Evolutionary conservation across 2,329 filamentous ascomycete species (phyloP).

Genomic region (Aspergillus novofumigatus): DNA sequence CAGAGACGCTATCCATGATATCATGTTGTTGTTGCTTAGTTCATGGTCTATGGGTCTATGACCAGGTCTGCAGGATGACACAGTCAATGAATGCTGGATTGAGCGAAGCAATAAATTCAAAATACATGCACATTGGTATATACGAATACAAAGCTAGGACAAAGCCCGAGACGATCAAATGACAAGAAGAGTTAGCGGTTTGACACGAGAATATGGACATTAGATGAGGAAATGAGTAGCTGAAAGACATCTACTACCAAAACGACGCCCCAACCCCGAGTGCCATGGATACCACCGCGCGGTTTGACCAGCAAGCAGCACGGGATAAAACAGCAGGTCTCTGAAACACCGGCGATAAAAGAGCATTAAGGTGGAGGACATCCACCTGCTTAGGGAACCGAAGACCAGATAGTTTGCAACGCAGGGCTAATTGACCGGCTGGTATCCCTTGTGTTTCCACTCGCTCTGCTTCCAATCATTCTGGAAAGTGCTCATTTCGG

Average conservation of each 20-base stretch:
- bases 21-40: too few species aligned
- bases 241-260: not conserved
- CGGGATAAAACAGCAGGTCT: not conserved
- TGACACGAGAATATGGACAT: not conserved
- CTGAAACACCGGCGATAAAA: not conserved
- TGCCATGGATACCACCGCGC: too few species aligned
- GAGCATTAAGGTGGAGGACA: not conserved
- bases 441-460: slow-evolving; percentile 29
- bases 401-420: not conserved
- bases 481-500: slow-evolving; percentile 37
- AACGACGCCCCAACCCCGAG: not conserved
- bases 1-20: too few species aligned
- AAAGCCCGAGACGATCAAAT: not conserved
- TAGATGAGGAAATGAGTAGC: not conserved
- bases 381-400: not conserved
- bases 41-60: too few species aligned
- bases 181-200: not conserved
- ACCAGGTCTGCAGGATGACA: too few species aligned
- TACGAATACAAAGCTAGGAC: slow-evolving; percentile 11
- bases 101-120: not conserved
- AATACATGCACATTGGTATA: slow-evolving; percentile 12
- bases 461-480: slow-evolving; percentile 36
- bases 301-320: too few species aligned
- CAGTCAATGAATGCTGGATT: not conserved
- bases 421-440: slow-evolving; percentile 19